Evolutionary conservation across 495 filamentous ascomycete genomes (phyloP).

Genomic region (Parachaetomium inaequale): DNA sequence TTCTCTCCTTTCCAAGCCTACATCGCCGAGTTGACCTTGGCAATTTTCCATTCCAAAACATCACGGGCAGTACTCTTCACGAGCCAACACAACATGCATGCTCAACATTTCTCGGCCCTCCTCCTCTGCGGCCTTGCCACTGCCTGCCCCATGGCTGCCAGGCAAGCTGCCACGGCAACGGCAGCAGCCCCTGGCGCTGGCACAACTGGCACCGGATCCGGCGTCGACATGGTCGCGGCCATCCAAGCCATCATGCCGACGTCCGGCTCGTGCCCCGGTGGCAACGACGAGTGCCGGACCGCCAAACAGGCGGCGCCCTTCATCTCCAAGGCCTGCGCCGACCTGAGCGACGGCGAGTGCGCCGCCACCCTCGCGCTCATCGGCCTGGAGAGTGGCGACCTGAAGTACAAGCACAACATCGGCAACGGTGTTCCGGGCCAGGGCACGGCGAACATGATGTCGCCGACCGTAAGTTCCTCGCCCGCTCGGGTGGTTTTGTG

Average conservation of each 20-base stretch:
- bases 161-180: conserved; percentile 1
- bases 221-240: conserved; percentile 29
- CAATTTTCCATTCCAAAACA: not conserved
- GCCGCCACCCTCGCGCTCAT: conserved; percentile 62
- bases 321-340: conserved; percentile 30
- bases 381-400: conserved; percentile 64
- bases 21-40: not conserved
- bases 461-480: conserved; percentile 28
- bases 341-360: conserved; percentile 48
- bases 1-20: not conserved
- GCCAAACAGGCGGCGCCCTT: conserved; percentile 58
- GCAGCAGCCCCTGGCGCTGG: not conserved
- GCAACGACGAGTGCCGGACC: conserved; percentile 61
- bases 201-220: conserved; percentile 15
- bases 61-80: not conserved
- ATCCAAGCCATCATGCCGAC: conserved; percentile 49
- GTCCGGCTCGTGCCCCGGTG: conserved; percentile 44
- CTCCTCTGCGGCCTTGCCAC: conserved; percentile 14
- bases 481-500: not conserved
- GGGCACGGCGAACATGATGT: conserved; percentile 81
- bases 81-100: conserved; percentile 13
- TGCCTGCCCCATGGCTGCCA: not conserved
- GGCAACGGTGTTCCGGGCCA: conserved; percentile 62
- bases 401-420: conserved; percentile 62
- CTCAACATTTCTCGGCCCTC: conserved; percentile 8